These are phyloP conservation scores for Penicillium malachiteum DNA, from an alignment of 495 filamentous ascomycete genomes.

Conservation along the genomic window DNA sequence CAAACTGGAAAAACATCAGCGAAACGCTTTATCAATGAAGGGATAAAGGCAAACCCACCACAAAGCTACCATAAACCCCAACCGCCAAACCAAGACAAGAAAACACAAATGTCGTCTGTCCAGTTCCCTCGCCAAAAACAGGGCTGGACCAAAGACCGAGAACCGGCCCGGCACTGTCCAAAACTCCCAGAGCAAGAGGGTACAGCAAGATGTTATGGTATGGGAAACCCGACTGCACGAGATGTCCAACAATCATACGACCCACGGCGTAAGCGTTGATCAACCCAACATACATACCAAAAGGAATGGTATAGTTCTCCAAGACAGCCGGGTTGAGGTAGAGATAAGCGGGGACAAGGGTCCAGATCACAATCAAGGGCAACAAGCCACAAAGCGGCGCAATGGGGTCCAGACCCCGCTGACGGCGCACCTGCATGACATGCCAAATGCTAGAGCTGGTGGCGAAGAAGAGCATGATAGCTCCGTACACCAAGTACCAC, in stretches of 20 bases:
- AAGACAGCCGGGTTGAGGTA: constrained; percentile 81
- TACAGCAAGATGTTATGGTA: constrained; percentile 76
- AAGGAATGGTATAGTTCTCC: constrained; percentile 78
- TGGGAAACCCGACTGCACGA: constrained; percentile 81
- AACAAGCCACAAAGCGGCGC: constrained; percentile 75
- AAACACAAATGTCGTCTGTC: constrained; percentile 86
- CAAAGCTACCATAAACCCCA: constrained; percentile 93
- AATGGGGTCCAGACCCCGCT: constrained; percentile 66
- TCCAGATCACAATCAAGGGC: constrained; percentile 76
- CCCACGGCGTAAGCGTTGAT: constrained; percentile 94
- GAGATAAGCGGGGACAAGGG: constrained; percentile 71
- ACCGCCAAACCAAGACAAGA: constrained; percentile 73
- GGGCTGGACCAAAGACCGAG: constrained; percentile 72
- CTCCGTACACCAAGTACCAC: constrained; percentile 93
- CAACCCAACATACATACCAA: constrained; percentile 80
- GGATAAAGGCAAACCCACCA: constrained; percentile 50
- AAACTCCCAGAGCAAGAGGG: constrained; percentile 67
- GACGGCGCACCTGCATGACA: constrained; percentile 75
- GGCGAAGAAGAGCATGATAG: constrained; percentile 78
- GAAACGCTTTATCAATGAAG: neutral
- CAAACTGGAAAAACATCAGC: constrained; percentile 47
- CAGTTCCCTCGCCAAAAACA: constrained; percentile 67
- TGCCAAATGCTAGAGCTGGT: constrained; percentile 68
- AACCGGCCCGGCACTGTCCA: constrained; percentile 74
- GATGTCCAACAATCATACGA: constrained; percentile 89